Base-by-base conservation (phyloP, 495 filamentous ascomycete species). In the Hyaloscypha hepaticicola region DNA sequence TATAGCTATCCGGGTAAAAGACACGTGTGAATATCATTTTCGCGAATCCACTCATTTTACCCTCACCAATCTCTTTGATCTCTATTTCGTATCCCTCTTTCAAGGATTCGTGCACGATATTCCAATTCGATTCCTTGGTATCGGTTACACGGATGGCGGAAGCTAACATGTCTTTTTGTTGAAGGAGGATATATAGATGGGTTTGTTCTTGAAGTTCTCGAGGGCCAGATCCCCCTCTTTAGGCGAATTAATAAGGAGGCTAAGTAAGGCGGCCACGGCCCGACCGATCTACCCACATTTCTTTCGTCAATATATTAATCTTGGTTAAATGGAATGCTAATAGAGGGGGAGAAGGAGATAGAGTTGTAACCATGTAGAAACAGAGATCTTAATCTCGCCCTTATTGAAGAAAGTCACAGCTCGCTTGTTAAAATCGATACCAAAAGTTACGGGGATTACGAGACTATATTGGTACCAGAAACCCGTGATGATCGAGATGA, bases 71-170 rank as follows among this genome's bases (percentile, higher is more conserved):
- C 33, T 63, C 67, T 65, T 70, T 72, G 49, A 74, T 14, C 0
- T 78, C 84, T 6, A 75, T 65, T 58, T 72, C 55, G 63, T 77
- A 84, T 0, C 84, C 77, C 71, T 85, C 72, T 33, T 69, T 67
- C 0, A 69, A 59, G 0, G 72, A 26, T 71, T 85, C 78, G n/a
- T 78, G 55, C 5, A 57, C 72, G 52, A 89, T 79, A 4, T 68
- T 79, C 88, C 88, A 91, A 61, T 88, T 85, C 0, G 45, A 66
- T 50, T 79, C 73, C 16, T 66, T 78, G 0, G 78, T 80, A 2
- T 79, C 80, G 0, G 81, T 81, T 0, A 86, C 85, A 0, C 84
- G 81, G 61, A 80, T 70, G 49, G 80, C 57, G 21, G 73, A 70
- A 25, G 78, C 76, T 34, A 84, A 70, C 74, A 84, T 80, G 25